These are phyloP conservation scores for Fusarium chaquense DNA, from an alignment of 2,329 filamentous ascomycete species.

Conservation along the genomic window DNA sequence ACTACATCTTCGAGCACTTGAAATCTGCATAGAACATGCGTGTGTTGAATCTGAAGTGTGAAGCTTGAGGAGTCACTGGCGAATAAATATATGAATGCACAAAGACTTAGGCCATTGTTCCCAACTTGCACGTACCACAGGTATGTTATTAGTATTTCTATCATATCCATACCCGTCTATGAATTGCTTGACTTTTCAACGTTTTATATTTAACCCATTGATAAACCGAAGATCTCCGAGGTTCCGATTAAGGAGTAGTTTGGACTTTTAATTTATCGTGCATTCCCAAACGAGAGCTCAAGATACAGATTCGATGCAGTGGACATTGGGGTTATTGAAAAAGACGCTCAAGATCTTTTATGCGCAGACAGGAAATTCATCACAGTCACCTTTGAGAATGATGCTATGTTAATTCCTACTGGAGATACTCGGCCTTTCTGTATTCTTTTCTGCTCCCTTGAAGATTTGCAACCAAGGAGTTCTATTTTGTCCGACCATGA, in stretches of 20 bases:
- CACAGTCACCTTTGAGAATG: too few species aligned
- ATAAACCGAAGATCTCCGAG: rapidly evolving
- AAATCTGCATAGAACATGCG: rapidly evolving
- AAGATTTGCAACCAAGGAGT: too few species aligned
- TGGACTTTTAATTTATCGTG: background rate
- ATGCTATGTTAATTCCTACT: too few species aligned
- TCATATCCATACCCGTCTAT: background rate
- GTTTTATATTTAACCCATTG: background rate
- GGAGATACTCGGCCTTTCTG: too few species aligned
- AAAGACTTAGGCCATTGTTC: too few species aligned
- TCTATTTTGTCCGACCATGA: background rate
- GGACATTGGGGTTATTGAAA: too few species aligned
- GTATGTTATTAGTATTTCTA: background rate
- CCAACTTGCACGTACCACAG: background rate
- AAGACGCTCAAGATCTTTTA: too few species aligned
- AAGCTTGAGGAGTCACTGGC: background rate
- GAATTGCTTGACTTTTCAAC: background rate
- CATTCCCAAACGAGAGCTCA: background rate
- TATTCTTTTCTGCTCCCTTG: too few species aligned
- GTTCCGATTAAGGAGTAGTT: background rate
- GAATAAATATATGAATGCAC: background rate
- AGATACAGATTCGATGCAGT: too few species aligned
- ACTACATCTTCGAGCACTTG: rapidly evolving
- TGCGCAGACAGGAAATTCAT: too few species aligned
- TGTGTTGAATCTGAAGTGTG: background rate